Conservation (phyloP, 805 yeast species). For the Teunomyces pallodes region DNA sequence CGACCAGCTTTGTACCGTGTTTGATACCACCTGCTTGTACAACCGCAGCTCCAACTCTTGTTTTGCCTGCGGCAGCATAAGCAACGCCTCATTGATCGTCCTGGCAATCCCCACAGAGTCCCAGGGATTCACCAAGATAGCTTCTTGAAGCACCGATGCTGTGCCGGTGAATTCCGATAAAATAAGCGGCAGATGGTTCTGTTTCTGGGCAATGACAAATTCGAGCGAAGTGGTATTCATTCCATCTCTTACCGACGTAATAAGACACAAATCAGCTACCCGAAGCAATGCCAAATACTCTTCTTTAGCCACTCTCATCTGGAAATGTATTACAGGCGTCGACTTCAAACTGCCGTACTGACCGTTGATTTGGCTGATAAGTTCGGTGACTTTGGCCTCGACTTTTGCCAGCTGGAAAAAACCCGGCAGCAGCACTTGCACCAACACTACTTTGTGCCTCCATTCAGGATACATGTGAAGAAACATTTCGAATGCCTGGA, state of each 20-base stretch:
- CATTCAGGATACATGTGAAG: constrained; percentile 90
- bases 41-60: constrained; percentile 48
- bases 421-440: constrained; percentile 89
- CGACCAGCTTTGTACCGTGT: constrained; percentile 83
- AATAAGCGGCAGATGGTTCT: constrained; percentile 71
- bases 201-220: constrained; percentile 82
- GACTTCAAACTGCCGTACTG: constrained; percentile 78
- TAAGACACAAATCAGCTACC: constrained; percentile 85
- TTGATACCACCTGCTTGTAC: constrained; percentile 60
- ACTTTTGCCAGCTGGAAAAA: constrained; percentile 57
- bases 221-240: constrained; percentile 95
- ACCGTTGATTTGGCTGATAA: constrained; percentile 79
- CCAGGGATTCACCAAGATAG: constrained; percentile 93
- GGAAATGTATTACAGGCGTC: constrained; percentile 90
- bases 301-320: constrained; percentile 80
- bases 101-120: constrained; percentile 91
- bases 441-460: constrained; percentile 80
- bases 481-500: constrained; percentile 87
- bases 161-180: constrained; percentile 94
- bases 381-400: constrained; percentile 79
- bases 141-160: constrained; percentile 64
- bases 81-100: constrained; percentile 68
- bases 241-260: constrained; percentile 91
- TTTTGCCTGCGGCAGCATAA: constrained; percentile 49
- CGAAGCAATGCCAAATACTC: constrained; percentile 87